Conservation (phyloP, 306 rosid genomes). For the Corylus avellana region DNA sequence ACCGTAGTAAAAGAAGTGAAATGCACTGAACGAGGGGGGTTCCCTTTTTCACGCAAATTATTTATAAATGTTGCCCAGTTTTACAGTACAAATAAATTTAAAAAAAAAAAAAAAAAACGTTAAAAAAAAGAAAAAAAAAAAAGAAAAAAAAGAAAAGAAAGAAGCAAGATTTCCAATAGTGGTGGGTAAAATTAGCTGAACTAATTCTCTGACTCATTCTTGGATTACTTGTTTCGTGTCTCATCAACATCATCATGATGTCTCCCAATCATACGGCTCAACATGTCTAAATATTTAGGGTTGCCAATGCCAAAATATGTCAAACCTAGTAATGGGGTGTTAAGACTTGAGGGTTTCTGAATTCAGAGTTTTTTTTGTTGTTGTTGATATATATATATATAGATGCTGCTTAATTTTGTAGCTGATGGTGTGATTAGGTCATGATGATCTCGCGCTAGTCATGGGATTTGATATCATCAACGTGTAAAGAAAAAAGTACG, state of each 20-base stretch:
- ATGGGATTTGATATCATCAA: slow-evolving; percentile 14
- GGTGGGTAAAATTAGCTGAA: slow-evolving; percentile 35
- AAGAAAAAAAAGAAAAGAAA: neutral
- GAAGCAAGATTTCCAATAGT: neutral
- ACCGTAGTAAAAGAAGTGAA: slow-evolving; percentile 31
- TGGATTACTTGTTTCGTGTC: slow-evolving; percentile 32
- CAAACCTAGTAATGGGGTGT: neutral
- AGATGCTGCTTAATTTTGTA: neutral
- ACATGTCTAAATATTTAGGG: neutral
- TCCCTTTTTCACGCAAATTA: slow-evolving; percentile 31
- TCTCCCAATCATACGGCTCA: slow-evolving; percentile 8
- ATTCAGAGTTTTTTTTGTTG: no score
- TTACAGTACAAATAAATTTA: neutral
- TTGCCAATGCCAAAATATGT: neutral
- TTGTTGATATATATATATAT: no score
- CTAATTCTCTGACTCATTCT: slow-evolving; percentile 33
- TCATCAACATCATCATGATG: slow-evolving; percentile 27
- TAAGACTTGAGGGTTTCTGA: no score
- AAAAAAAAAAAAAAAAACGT: neutral
- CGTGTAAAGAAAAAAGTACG: slow-evolving; percentile 21
- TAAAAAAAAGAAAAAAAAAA: neutral
- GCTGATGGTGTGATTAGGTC: slow-evolving; percentile 42
- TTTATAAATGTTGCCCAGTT: neutral
- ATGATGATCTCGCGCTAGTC: slow-evolving; percentile 29
- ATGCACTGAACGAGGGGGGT: slow-evolving; percentile 45